Conservation (phyloP, 305 asterid genomes). For the Rubia balearica region DNA sequence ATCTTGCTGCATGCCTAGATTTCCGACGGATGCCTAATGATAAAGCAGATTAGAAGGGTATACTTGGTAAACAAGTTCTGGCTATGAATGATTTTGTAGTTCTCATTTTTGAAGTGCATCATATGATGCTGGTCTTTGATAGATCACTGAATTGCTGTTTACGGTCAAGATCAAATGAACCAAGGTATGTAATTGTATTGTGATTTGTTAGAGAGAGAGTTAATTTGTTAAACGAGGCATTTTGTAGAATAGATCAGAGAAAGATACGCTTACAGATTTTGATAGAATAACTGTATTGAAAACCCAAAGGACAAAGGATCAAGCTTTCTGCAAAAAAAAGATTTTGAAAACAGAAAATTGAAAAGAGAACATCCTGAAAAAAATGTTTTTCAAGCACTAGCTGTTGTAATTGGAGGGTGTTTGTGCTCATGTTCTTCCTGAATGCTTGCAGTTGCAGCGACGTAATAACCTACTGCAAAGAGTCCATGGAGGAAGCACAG, state of each 20-base stretch:
- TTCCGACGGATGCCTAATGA: too few relatives aligned
- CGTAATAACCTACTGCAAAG: constrained; percentile 59
- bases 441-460: constrained; percentile 50
- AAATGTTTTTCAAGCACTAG: neutral
- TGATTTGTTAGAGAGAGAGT: too few relatives aligned
- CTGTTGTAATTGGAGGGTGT: constrained; percentile 19
- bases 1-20: too few relatives aligned
- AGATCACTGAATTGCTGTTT: too few relatives aligned
- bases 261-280: neutral
- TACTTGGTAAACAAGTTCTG: too few relatives aligned
- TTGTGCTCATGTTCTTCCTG: constrained; percentile 38
- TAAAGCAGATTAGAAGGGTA: too few relatives aligned
- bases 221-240: too few relatives aligned
- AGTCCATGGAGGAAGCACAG: constrained; percentile 76
- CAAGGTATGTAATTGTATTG: too few relatives aligned
- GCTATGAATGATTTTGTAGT: too few relatives aligned
- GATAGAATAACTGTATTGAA: neutral
- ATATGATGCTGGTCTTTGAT: too few relatives aligned
- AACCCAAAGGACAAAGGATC: neutral
- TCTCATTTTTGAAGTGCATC: too few relatives aligned
- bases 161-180: too few relatives aligned
- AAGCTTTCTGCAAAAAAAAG: neutral
- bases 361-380: neutral
- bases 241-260: neutral
- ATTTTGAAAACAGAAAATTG: neutral